Evolutionary conservation across 495 filamentous ascomycete genomes (phyloP), one percentile per base, ranked within the genome.

Genomic region (Neurospora tetraspora): DNA sequence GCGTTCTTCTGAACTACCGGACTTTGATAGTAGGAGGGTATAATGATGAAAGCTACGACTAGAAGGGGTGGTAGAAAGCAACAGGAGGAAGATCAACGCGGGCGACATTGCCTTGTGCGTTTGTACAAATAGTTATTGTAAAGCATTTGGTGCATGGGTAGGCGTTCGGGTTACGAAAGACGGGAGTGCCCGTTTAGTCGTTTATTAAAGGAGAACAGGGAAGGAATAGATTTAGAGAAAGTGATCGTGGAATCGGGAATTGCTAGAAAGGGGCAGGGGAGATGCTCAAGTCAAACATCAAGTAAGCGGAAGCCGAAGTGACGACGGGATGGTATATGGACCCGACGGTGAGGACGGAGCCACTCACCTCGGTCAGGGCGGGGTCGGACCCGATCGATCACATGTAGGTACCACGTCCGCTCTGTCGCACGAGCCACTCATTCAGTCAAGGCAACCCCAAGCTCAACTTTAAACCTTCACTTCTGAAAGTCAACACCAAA

Each of bases 1-100:
- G 39, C 39, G 23, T 34, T 40, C 11, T 65, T 73, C 8, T 73
- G 37, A 71, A 70, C 39, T 7, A 16, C 39, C 16, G 3, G 11
- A 10, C 38, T 6, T 79, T 79, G 78, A 72, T 39, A 6, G 20
- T 6, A 4, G 11, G 42, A n/a, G 23, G 36, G 43, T 39, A 16
- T 68, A 27, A 40, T 18, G 10, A 27, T 23, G 45, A 14, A 4
- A 27, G n/a, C 7, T 5, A 53, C 23, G 14, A 18, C 23, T 34
- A 18, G 5, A 61, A 31, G 12, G 12, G 5, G 5, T 16, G 5
- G 5, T 16, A 31, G 5, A 8, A 31, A 34, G 11, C 11, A 16
- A 31, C 5, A 34, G 12, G 14, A 34, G 23, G 53, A 34, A 34
- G 53, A 61, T 18, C 14, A 61, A 34, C 27, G 23, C 23, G 53